Evolutionary conservation across 1,284 basidiomycete species (phyloP), one percentile per base, ranked within the genome.

Genomic region (Puccinia horiana): DNA sequence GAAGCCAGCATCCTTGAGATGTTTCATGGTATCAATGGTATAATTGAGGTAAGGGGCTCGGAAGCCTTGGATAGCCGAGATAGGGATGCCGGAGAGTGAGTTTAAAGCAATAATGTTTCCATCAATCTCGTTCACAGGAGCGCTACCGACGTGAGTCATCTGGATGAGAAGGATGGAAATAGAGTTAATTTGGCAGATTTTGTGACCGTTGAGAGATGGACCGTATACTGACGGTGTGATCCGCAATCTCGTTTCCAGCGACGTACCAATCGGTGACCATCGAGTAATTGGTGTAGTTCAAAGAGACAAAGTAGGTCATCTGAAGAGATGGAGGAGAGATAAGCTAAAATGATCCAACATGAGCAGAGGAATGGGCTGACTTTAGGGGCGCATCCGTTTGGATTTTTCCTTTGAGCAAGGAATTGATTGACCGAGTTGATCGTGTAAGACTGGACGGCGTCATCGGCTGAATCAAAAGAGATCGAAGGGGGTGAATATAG

Each of bases 181-280:
- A 54, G 52, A 26, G 37, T 32, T 70, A 49, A 47, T 23, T 26
- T 16, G 40, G 49, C 37, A 54, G n/a, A 0, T 29, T n/a, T 5
- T 65, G 73, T 47, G 32, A 40, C 14, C 20, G 40, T 23, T 44
- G 14, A 29, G 20, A 74, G n/a, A 37, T 42, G 26, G 29, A 47
- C 49, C 44, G 52, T 49, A 37, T 61, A 89, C 90, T 84, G 87
- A 92, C 91, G 52, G 92, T 93, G 87, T 93, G 92, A 87, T 94
- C 93, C n/a, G 92, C 93, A 83, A 94, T 92, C 86, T 94, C 93
- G 86, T 94, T 94, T 52, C 93, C 93, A 9, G 91, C 91, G 63
- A 94, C 92, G 86, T 89, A 94, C 91, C 92, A 93, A 86, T 94
- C 92, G 88, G 93, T 94, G 72, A 94, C 92, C 84, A 85, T 84